phyloP scores from a whole-genome alignment of 2,329 filamentous ascomycete species.

The Xylariaceae sp. region DNA sequence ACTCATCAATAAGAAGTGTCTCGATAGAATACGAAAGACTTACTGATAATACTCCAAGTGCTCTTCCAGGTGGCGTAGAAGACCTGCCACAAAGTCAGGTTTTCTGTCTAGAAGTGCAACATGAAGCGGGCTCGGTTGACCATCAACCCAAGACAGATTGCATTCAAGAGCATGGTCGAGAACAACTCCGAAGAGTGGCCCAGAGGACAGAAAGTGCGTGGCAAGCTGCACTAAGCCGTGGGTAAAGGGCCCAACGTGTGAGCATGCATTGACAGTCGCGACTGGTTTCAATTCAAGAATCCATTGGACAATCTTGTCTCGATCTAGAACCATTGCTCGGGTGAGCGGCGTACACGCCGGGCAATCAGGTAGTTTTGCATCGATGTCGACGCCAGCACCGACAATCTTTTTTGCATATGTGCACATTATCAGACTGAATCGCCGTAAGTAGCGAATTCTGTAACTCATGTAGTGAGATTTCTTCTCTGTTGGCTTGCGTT shows the following conservation, averaged over 20 bases:
- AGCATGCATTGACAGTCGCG: background rate
- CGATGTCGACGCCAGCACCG: background rate
- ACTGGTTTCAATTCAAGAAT: background rate
- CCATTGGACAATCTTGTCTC: background rate
- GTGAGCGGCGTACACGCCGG: background rate
- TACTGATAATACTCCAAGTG: background rate
- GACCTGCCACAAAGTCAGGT: background rate
- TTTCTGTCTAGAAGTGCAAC: background rate
- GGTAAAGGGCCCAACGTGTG: background rate
- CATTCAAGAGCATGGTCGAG: background rate
- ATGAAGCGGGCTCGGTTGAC: background rate
- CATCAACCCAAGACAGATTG: background rate
- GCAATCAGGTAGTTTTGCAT: background rate
- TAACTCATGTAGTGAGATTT: too few species aligned
- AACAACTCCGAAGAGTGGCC: background rate
- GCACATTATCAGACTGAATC: background rate
- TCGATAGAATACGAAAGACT: background rate
- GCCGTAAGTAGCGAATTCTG: too few species aligned
- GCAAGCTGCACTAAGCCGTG: background rate
- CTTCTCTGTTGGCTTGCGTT: too few species aligned
- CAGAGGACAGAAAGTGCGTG: background rate
- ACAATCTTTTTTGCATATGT: background rate
- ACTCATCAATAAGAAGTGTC: background rate
- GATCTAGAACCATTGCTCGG: background rate
- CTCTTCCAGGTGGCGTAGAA: background rate